A percentile compares a stretch with the other conserved stretches of the same genome.
phyloP scores from a whole-genome alignment of 2,329 filamentous ascomycete species.

The Furcasterigmium sp. region DNA sequence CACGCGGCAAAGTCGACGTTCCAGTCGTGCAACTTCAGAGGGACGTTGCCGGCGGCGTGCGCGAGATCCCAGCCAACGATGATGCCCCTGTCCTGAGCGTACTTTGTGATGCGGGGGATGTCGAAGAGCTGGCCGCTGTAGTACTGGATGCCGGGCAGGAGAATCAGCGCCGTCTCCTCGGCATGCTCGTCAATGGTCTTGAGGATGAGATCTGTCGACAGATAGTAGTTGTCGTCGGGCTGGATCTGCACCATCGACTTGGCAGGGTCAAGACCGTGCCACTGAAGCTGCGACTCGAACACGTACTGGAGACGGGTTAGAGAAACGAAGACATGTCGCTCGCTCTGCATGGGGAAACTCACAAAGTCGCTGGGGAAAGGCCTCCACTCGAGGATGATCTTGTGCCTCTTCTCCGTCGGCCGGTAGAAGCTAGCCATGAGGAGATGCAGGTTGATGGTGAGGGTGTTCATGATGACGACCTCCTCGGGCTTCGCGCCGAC shows the following conservation, averaged over 20 bases:
- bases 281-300: conserved; percentile 72
- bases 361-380: conserved; percentile 84
- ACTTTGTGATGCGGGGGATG: conserved; percentile 63
- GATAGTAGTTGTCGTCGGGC: conserved; percentile 51
- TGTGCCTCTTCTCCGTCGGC: conserved; percentile 59
- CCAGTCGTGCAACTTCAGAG: conserved; percentile 69
- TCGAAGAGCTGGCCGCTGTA: conserved; percentile 79
- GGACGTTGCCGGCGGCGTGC: conserved; percentile 71
- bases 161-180: conserved; percentile 58
- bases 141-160: conserved; percentile 75
- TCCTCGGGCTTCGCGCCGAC: conserved; percentile 70
- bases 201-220: conserved; percentile 62
- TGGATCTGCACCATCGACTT: conserved; percentile 71
- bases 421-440: conserved; percentile 81
- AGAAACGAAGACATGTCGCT: neutral
- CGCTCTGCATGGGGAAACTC: conserved; percentile 18
- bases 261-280: conserved; percentile 62
- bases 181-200: conserved; percentile 64
- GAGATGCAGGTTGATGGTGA: conserved; percentile 77
- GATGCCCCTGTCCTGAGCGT: conserved; percentile 63
- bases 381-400: conserved; percentile 84
- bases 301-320: conserved; percentile 54
- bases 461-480: conserved; percentile 82
- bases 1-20: conserved; percentile 76
- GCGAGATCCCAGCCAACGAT: conserved; percentile 73